Base-by-base conservation (phyloP, 148 eudicot genomes). In the Tetragonia tetragonoides region DNA sequence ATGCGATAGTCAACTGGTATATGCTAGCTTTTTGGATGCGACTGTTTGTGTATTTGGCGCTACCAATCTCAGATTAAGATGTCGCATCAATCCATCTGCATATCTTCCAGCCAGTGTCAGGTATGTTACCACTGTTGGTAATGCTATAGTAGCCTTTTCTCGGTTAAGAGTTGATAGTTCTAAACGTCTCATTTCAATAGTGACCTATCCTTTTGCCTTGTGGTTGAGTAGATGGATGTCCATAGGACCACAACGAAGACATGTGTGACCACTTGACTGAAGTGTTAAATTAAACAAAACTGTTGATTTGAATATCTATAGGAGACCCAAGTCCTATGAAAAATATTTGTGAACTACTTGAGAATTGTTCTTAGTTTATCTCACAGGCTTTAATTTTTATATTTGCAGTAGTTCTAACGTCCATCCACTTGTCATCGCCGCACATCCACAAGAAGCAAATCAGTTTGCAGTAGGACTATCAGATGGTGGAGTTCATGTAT, bases 401-500 rank as follows among this genome's bases (percentile, higher is more conserved):
- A 23, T 78, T 5, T 76, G 86, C 89, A 88, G 92, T 84, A 89
- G 88, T 59, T 82, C 92, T 18, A 89, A 88, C 74, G 91, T 91
- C 69, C 92, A 90, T 65, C 98, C 98, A 15, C 79, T 90, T 17
- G 97, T 94, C 61, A 87, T 94, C 53, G 93, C 97, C 15, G 98
- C 93, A 44, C 98, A 94, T 83, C 97, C 98, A 70, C 90, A 87
- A 77, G 96, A 92, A 81, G 86, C 97, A 37, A 84, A 90, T 74
- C 98, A 94, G 75, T 87, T 94, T 81, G 98, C 98, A 23, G 86
- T 90, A 42, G 98, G 98, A 21, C 84, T 94, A 65, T 92, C 94
- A 63, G 94, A 94, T 75, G 98, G 98, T 39, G 94, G 89, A 46
- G 98, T 94, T 70, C 89, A 92, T 77, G 92, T 94, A 37, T 86